phyloP scores from a whole-genome alignment of 2,329 filamentous ascomycete genomes.

The Xylaria sp. region DNA sequence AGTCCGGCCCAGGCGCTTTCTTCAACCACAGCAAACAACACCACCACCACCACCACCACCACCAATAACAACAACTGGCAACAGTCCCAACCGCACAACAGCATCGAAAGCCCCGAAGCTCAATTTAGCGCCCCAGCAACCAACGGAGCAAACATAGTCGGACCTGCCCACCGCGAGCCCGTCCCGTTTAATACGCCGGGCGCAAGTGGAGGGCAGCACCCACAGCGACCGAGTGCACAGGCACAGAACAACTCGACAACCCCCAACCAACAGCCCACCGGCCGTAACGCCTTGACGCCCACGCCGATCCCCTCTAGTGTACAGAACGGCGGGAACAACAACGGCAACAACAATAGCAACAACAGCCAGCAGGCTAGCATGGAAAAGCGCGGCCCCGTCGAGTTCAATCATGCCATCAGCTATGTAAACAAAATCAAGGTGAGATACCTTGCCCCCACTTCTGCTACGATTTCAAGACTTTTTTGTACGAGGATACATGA shows the following conservation, averaged over 20 bases:
- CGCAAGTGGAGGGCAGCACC: constrained; percentile 37
- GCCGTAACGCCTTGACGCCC: constrained; percentile 62
- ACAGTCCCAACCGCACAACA: constrained; percentile 60
- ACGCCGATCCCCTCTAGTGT: constrained; percentile 64
- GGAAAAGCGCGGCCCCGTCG: constrained; percentile 91
- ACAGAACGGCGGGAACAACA: too few species aligned
- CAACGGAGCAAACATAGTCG: constrained; percentile 56
- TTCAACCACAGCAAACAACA: constrained; percentile 56
- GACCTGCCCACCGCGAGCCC: constrained; percentile 46
- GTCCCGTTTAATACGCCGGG: constrained; percentile 42
- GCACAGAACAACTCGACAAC: constrained; percentile 45
- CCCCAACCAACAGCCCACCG: constrained; percentile 50
- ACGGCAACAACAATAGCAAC: too few species aligned
- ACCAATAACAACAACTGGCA: constrained; percentile 64
- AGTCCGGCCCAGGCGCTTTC: constrained; percentile 48
- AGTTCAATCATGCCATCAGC: constrained; percentile 99
- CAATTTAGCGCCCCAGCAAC: constrained; percentile 65
- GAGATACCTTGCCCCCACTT: constrained; percentile 42
- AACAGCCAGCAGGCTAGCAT: constrained; percentile 65
- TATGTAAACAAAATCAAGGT: constrained; percentile 99
- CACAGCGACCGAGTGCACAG: constrained; percentile 43
- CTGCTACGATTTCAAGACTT: constrained; percentile 23
- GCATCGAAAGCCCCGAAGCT: constrained; percentile 66
- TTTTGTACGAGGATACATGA: constrained; percentile 25
- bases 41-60: too few species aligned